Conservation (phyloP, 2,329 filamentous ascomycete genomes). For the Taxawa tesnikishii region DNA sequence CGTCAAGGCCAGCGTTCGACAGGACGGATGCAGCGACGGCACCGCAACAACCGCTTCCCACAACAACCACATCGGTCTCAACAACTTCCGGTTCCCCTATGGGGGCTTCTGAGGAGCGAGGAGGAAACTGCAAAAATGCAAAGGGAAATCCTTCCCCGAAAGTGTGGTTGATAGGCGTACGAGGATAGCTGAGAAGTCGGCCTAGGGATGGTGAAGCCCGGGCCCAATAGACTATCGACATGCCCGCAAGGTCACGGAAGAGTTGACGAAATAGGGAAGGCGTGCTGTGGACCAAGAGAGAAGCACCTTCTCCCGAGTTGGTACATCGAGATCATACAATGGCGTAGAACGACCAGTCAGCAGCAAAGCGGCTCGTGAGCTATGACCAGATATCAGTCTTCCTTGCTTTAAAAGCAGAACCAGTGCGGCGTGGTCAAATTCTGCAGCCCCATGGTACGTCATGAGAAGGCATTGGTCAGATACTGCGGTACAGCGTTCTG, state of each 20-base stretch:
- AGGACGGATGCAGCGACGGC: conserved; percentile 71
- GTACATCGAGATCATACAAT: conserved; percentile 47
- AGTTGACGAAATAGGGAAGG: conserved; percentile 43
- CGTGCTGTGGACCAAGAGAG: conserved; percentile 49
- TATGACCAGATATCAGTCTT: conserved; percentile 18
- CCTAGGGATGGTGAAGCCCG: conserved; percentile 44
- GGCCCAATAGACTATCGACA: conserved; percentile 44
- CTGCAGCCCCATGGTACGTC: background rate
- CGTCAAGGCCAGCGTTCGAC: conserved; percentile 60
- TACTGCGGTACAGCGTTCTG: background rate
- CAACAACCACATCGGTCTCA: conserved; percentile 70
- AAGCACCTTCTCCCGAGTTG: conserved; percentile 50
- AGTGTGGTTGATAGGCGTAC: conserved; percentile 36
- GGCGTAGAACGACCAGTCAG: conserved; percentile 57
- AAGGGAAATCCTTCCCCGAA: conserved; percentile 41
- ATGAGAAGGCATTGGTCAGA: background rate
- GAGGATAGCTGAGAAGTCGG: conserved; percentile 45
- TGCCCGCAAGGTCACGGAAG: conserved; percentile 40
- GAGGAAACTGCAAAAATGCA: conserved; percentile 50
- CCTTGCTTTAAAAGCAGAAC: background rate
- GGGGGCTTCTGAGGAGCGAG: conserved; percentile 20
- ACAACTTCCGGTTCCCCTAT: conserved; percentile 42
- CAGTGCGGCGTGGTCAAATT: background rate
- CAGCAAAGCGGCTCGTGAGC: conserved; percentile 51
- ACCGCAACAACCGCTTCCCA: conserved; percentile 80